Conservation (phyloP, 2,329 filamentous ascomycete genomes). For the Pezicula neosporulosa region DNA sequence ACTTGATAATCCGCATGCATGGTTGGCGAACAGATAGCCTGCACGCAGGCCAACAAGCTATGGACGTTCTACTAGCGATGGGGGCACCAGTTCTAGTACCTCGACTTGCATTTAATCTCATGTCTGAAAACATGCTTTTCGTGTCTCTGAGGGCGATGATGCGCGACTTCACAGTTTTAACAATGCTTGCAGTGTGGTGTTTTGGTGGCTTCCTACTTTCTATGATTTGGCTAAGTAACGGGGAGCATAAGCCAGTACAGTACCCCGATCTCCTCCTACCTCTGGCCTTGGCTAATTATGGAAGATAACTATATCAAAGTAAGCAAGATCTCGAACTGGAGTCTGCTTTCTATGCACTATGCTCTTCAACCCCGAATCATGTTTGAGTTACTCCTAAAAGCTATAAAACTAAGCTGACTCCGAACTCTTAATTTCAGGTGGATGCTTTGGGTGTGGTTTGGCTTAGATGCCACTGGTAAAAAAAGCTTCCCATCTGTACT, state of each 20-base stretch:
- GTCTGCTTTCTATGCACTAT: too few species aligned
- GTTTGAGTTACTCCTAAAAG: too few species aligned
- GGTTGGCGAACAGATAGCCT: conserved; percentile 50
- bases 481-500: too few species aligned
- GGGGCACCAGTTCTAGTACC: conserved; percentile 76
- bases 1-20: conserved; percentile 65
- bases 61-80: conserved; percentile 78
- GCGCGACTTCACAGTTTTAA: conserved; percentile 77
- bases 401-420: too few species aligned
- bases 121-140: conserved; percentile 83
- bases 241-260: conserved; percentile 45
- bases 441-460: conserved; percentile 95
- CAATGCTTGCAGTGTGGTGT: conserved; percentile 74
- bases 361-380: too few species aligned
- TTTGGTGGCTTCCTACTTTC: conserved; percentile 79
- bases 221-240: conserved; percentile 73
- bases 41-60: conserved; percentile 58
- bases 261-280: background rate
- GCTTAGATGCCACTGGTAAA: conserved; percentile 57
- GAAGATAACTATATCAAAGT: conserved; percentile 65
- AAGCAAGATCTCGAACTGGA: too few species aligned
- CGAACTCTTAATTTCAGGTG: conserved; percentile 38
- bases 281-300: background rate
- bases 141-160: conserved; percentile 81
- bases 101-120: conserved; percentile 75